A percentile compares a stretch with the other conserved stretches of the same genome.
Evolutionary conservation across 371 early-diverging fungal species (phyloP).

Genomic region (Rhizopus delemar): DNA sequence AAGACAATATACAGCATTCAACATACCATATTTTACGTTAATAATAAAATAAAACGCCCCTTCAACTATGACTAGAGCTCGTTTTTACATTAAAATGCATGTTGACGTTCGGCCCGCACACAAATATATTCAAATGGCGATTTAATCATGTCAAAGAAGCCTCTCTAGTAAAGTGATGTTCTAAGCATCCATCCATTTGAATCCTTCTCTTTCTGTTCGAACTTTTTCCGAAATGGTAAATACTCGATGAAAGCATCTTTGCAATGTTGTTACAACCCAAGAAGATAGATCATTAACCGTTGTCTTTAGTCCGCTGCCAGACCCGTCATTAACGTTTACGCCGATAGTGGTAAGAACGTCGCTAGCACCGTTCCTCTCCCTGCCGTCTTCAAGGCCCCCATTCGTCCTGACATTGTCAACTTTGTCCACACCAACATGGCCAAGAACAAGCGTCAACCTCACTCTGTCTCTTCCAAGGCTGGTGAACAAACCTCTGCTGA

Average conservation of each 20-base stretch:
- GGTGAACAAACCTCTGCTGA: conserved; percentile 99
- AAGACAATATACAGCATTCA: neutral
- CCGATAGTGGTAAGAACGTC: conserved; percentile 74
- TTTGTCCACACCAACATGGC: conserved; percentile 94
- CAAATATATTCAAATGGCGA: neutral
- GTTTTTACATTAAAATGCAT: neutral
- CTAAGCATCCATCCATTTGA: neutral
- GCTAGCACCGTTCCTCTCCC: conserved; percentile 86
- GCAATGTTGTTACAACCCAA: neutral
- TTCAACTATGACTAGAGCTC: no score
- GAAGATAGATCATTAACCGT: no score
- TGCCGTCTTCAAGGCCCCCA: conserved; percentile 96
- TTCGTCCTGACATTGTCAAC: conserved; percentile 97
- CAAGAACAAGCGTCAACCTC: conserved; percentile 35
- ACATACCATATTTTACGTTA: neutral
- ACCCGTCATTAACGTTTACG: conserved; percentile 92
- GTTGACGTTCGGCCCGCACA: conserved; percentile 7
- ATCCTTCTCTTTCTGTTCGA: conserved; percentile 1
- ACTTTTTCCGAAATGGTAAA: conserved; percentile 5
- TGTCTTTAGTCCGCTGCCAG: conserved; percentile 55
- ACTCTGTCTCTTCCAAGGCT: conserved; percentile 88
- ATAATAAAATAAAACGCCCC: neutral
- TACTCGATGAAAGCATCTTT: neutral
- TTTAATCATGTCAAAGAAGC: neutral
- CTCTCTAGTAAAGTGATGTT: neutral